phyloP scores from a whole-genome alignment of 345 rosid species.

The Gossypium ekmanianum region DNA sequence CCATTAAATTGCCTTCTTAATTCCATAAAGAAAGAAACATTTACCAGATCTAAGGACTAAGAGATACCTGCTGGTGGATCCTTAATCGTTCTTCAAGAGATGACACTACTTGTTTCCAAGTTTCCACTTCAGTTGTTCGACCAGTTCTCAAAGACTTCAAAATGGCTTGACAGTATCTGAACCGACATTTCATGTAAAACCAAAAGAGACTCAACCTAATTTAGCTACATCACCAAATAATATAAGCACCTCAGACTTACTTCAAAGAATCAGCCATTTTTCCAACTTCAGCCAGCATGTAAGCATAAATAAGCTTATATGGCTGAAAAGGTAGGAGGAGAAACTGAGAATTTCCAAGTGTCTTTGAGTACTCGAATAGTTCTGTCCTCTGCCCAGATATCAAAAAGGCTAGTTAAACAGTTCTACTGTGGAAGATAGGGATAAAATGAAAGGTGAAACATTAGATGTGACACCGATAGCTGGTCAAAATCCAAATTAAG shows the following conservation, averaged over 20 bases:
- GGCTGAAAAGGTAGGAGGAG: slow-evolving; percentile 88
- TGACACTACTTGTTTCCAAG: slow-evolving; percentile 44
- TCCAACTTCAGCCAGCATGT: slow-evolving; percentile 97
- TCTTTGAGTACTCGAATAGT: slow-evolving; percentile 65
- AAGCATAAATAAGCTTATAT: slow-evolving; percentile 85
- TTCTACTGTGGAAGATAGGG: neutral
- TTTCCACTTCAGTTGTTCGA: slow-evolving; percentile 57
- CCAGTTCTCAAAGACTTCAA: slow-evolving; percentile 59
- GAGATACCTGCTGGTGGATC: slow-evolving; percentile 62
- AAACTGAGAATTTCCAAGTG: slow-evolving; percentile 94
- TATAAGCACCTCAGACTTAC: slow-evolving; percentile 42
- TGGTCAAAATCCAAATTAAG: slow-evolving; percentile 1
- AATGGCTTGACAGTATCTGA: slow-evolving; percentile 74
- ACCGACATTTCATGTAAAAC: slow-evolving; percentile 13
- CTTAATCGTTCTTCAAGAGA: slow-evolving; percentile 74
- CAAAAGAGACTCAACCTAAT: neutral
- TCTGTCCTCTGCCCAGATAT: slow-evolving; percentile 47
- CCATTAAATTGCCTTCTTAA: slow-evolving; percentile 16
- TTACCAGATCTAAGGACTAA: slow-evolving; percentile 8
- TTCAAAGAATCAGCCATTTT: slow-evolving; percentile 77
- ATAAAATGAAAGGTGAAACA: slow-evolving; percentile 4
- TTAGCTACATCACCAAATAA: slow-evolving; percentile 1
- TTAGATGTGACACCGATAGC: neutral
- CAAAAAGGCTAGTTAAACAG: slow-evolving; percentile 18
- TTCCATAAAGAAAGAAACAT: slow-evolving; percentile 3